Conservation (phyloP, 2,329 filamentous ascomycete genomes). For the Apiospora sp. region DNA sequence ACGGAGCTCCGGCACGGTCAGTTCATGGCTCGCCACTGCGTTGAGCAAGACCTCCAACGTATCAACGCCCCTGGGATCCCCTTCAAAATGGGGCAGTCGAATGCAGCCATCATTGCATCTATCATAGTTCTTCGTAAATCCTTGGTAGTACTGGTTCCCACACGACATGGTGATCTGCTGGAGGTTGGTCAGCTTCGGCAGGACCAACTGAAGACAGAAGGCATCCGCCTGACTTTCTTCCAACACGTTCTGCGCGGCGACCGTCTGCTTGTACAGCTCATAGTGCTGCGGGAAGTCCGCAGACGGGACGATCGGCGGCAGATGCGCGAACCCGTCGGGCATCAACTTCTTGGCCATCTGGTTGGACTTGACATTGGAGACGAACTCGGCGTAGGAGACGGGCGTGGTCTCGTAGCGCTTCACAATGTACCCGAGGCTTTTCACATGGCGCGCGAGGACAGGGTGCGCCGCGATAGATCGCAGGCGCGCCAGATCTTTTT, state of each 20-base stretch:
- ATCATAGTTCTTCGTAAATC: neutral
- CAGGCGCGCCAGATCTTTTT: conserved; percentile 27
- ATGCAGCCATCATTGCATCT: neutral
- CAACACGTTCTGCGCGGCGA: neutral
- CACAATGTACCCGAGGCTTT: conserved; percentile 22
- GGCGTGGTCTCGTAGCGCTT: neutral
- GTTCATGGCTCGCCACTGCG: neutral
- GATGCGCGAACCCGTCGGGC: neutral
- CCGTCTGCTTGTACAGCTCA: conserved; percentile 11
- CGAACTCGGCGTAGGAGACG: neutral
- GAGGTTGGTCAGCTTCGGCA: conserved; percentile 32
- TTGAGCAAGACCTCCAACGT: conserved; percentile 16
- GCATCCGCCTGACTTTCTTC: neutral
- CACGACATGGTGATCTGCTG: conserved; percentile 27
- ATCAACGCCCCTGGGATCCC: neutral
- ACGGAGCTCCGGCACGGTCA: neutral
- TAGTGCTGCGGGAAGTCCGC: neutral
- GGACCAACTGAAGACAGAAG: neutral
- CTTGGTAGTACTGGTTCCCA: neutral
- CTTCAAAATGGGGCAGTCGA: neutral
- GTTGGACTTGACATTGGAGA: neutral
- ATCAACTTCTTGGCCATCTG: neutral
- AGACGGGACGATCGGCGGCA: neutral
- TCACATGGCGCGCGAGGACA: conserved; percentile 25
- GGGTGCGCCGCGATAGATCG: conserved; percentile 24